phyloP scores from a whole-genome alignment of 257 asterid genomes.

The Ajuga chamaepitys region DNA sequence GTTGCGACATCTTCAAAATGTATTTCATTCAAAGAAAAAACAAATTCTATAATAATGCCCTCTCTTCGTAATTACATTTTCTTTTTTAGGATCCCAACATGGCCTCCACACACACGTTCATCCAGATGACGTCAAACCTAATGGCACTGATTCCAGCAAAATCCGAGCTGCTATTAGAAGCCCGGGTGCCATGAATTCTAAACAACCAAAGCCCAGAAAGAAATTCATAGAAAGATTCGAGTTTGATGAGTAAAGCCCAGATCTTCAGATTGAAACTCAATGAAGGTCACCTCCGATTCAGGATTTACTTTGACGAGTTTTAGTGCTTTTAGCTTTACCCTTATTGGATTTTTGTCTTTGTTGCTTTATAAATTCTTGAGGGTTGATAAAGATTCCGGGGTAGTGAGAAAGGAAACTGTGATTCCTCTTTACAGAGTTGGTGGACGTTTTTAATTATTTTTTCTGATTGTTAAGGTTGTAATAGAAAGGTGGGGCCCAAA shows the following conservation, averaged over 20 bases:
- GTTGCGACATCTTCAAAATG: slow-evolving; percentile 19
- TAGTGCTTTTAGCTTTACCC: slow-evolving; percentile 51
- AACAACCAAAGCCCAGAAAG: slow-evolving; percentile 59
- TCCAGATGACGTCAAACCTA: slow-evolving; percentile 83
- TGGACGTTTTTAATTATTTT: slow-evolving; percentile 31
- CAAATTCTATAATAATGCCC: slow-evolving; percentile 16
- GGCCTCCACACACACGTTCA: slow-evolving; percentile 86
- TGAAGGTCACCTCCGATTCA: slow-evolving; percentile 58
- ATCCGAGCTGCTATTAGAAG: slow-evolving; percentile 75
- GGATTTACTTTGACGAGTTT: slow-evolving; percentile 64
- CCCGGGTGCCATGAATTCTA: slow-evolving; percentile 60
- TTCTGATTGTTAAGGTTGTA: slow-evolving; percentile 41
- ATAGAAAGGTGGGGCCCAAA: slow-evolving; percentile 57
- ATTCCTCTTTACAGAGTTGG: slow-evolving; percentile 64
- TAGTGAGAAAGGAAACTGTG: slow-evolving; percentile 54
- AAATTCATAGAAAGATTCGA: slow-evolving; percentile 74
- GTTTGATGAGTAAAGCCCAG: slow-evolving; percentile 94
- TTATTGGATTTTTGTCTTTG: slow-evolving; percentile 47
- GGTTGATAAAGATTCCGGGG: slow-evolving; percentile 48
- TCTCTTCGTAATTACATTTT: slow-evolving; percentile 35
- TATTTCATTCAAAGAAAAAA: not conserved
- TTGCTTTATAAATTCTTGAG: slow-evolving; percentile 52
- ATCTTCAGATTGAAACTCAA: slow-evolving; percentile 83
- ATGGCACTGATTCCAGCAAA: slow-evolving; percentile 32
- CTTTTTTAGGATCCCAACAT: slow-evolving; percentile 67